These are phyloP conservation scores for Colletotrichum tropicicola DNA, from an alignment of 2,329 filamentous ascomycete genomes.

Conservation along the genomic window DNA sequence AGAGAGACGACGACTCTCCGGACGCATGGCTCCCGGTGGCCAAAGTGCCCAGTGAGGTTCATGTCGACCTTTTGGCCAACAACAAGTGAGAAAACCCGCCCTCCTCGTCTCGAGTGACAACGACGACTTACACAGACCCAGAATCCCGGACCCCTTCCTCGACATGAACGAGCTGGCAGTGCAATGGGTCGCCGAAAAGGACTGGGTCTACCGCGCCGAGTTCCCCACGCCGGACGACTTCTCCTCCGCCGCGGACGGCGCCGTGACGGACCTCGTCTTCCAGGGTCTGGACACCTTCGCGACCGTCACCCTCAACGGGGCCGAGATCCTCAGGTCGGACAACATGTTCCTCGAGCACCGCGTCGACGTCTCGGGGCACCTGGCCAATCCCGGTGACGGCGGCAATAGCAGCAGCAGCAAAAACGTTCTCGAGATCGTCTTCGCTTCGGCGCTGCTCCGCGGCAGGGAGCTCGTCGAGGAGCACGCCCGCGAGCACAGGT, in stretches of 20 bases:
- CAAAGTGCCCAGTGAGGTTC: slow-evolving; percentile 46
- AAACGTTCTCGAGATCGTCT: slow-evolving; percentile 64
- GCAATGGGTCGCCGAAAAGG: slow-evolving; percentile 70
- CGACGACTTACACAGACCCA: slow-evolving; percentile 25
- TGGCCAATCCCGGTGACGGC: slow-evolving; percentile 45
- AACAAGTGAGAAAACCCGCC: slow-evolving; percentile 37
- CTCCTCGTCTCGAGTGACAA: background rate
- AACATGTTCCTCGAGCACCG: slow-evolving; percentile 73
- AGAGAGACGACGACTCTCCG: slow-evolving; percentile 34
- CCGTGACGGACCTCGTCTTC: slow-evolving; percentile 60
- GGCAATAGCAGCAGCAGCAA: no score
- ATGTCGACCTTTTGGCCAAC: slow-evolving; percentile 47
- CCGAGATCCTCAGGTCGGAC: slow-evolving; percentile 61
- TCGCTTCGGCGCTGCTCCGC: slow-evolving; percentile 62
- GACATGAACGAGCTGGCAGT: slow-evolving; percentile 68
- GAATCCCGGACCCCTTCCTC: slow-evolving; percentile 65
- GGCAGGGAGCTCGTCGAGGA: slow-evolving; percentile 61
- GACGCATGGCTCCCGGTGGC: slow-evolving; percentile 43
- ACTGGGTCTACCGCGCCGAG: slow-evolving; percentile 64
- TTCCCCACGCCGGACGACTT: slow-evolving; percentile 37
- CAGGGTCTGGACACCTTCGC: slow-evolving; percentile 73
- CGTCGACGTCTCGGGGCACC: slow-evolving; percentile 55
- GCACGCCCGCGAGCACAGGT: slow-evolving; percentile 62
- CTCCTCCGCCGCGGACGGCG: background rate
- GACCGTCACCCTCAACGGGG: slow-evolving; percentile 63